Percentiles rank a stretch among this genome's conserved stretches.
phyloP scores from a whole-genome alignment of 352 stramenopile genomes.

The Pythium biforme region DNA sequence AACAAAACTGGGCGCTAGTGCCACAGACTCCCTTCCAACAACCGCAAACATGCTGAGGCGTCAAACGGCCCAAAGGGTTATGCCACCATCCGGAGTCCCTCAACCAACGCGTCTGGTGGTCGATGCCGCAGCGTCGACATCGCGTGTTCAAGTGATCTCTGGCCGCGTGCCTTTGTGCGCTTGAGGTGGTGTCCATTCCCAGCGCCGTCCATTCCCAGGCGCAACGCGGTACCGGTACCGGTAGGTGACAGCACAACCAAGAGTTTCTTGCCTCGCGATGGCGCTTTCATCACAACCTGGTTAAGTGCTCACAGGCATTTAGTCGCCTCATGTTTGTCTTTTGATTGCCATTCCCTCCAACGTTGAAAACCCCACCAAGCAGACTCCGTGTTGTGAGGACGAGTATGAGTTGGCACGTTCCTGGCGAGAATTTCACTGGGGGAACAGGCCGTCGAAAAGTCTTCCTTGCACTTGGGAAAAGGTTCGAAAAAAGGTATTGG shows the following conservation, averaged over 20 bases:
- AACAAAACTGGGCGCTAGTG: neutral
- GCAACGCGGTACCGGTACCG: no score
- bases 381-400: neutral
- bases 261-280: no score
- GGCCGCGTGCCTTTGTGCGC: neutral
- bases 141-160: neutral
- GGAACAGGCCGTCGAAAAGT: neutral
- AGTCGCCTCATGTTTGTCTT: neutral
- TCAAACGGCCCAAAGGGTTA: neutral
- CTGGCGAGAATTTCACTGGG: conserved; percentile 6
- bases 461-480: conserved; percentile 1
- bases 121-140: conserved; percentile 8
- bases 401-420: conserved; percentile 20
- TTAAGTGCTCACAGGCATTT: no score
- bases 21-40: neutral
- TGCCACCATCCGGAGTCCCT: neutral
- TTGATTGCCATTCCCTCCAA: neutral
- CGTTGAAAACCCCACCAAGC: no score
- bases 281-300: no score
- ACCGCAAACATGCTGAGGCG: neutral
- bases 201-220: neutral
- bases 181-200: neutral
- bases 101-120: neutral
- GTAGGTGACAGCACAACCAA: no score
- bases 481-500: neutral